Base-by-base conservation (phyloP, 371 early-diverging fungal genomes). In the Mucor racemosus region DNA sequence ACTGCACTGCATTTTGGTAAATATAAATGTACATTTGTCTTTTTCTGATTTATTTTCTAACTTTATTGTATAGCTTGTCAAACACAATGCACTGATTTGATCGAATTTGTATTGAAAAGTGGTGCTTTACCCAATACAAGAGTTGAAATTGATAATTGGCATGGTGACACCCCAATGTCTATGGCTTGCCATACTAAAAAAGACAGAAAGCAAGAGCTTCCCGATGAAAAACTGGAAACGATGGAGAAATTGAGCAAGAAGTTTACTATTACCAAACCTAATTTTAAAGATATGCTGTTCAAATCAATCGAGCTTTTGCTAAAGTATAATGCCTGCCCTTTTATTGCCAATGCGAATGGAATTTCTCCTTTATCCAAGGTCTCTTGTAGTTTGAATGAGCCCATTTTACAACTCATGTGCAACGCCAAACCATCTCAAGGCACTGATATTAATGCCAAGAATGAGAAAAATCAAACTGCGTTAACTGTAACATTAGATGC, bases 1-100 rank as follows among this genome's bases (percentile, higher is more conserved):
- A 70, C 72, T 19, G 73, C 75, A 13, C 67, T 86, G 44, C 85
- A 86, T 65, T 68, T 79, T 40, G 86, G 80, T 82, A 79, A 63
- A 65, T 38, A 13, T 33, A 26, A 26, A 26, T 26, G 1, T 26
- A 26, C 54, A 54, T 54, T 19, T 33, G 10, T 14, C 17, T 44
- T 13, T 44, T 10, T 7, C 14, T n/a, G n/a, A 59, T 13, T 26
- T 26, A 26, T 26, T 26, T 26, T 26, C 26, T 26, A 26, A 26
- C 3, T 1, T 26, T 26, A 26, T 26, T 26, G 3, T 26, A 26
- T 26, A 76, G 84, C 79, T 61, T 67, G 75, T 8, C 19, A 57
- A 19, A 60, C 67, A n/a, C 81, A 84, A 64, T 53, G 71, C 38
- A 41, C 54, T 13, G 58, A 58, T 1, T 62, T 84, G 38, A 57